Base-by-base conservation (phyloP, 1,139 yeast species). In the Yamadazyma blattariae region DNA sequence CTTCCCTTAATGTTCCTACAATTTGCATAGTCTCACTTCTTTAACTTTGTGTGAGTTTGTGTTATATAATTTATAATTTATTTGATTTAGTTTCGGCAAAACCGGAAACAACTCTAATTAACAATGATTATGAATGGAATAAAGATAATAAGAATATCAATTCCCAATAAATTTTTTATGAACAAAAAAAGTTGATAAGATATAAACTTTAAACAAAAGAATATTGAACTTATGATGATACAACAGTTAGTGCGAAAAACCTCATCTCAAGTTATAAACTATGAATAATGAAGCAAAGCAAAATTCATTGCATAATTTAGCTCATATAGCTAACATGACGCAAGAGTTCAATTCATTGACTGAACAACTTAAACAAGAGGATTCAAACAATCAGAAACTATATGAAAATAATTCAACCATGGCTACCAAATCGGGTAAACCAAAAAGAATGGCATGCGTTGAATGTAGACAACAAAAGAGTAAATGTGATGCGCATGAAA, bases 401-500 rank as follows among this genome's bases (percentile, higher is more conserved):
- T 27, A 20, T 15, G 30, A 32, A 12, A 13, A 3, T 20, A 18
- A 13, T 7, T 12, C 29, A 8, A 14, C 8, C 8, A 22, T 9
- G 9, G 20, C 21, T 8, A 40, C 45, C 22, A 57, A 57, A 39
- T 28, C 51, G 3, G 57, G 55, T 4, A 61, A 51, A 37, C 52
- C 55, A 12, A 82, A 81, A 52, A 73, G 82, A 42, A 80, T 89
- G 57, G 97, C 97, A 0, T 92, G 98, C 64, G 89, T 87, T 2
- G 96, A 90, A 54, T 92, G 98, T 55, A 75, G 98, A 14, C 98
- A 92, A 58, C 98, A 92, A 56, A 92, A 92, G 60, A 59, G 92
- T 18, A 77, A 82, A 46, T 92, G 97, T 61, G 95, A 88, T 57
- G 95, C 96, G 8, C 79, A 74, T 42, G 89, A 83, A 41, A 71